These are phyloP conservation scores for Suillus brevipes DNA, from an alignment of 768 basidiomycete genomes.

Conservation along the genomic window DNA sequence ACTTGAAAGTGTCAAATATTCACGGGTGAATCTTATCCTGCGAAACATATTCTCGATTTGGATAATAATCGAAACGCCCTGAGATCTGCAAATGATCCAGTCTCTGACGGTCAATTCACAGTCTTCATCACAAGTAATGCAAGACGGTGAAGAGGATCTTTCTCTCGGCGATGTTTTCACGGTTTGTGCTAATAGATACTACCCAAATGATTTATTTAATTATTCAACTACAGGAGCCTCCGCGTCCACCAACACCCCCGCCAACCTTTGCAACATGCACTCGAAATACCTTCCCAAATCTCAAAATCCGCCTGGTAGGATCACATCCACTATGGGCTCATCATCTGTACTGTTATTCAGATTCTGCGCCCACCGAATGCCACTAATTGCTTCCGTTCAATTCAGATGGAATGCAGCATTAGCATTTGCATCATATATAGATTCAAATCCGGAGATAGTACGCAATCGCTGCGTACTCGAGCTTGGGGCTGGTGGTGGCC, in stretches of 20 bases:
- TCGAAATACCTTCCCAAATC: conserved; percentile 30
- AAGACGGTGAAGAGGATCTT: conserved; percentile 33
- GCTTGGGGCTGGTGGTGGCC: conserved; percentile 89
- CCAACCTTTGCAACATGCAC: conserved; percentile 55
- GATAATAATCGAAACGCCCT: background rate
- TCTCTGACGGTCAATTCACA: too few species aligned
- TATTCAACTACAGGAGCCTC: conserved; percentile 46
- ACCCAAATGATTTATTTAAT: background rate
- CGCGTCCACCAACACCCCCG: conserved; percentile 66
- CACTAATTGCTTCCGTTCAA: background rate
- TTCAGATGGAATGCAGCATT: conserved; percentile 80
- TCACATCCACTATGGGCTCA: conserved; percentile 84
- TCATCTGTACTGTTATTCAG: conserved; percentile 51
- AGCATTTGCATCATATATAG: conserved; percentile 69
- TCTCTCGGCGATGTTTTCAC: conserved; percentile 50
- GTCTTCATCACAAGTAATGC: conserved; percentile 6
- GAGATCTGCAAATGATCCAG: background rate
- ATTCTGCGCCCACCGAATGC: background rate
- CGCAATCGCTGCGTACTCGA: conserved; percentile 63
- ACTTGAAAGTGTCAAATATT: background rate
- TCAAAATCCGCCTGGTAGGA: conserved; percentile 72
- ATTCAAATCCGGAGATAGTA: conserved; percentile 50
- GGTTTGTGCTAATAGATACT: conserved; percentile 34
- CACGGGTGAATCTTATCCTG: background rate
- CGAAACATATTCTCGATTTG: background rate